Base-by-base conservation (phyloP, 2,329 filamentous ascomycete genomes). In the Hymenoscyphus repandus region DNA sequence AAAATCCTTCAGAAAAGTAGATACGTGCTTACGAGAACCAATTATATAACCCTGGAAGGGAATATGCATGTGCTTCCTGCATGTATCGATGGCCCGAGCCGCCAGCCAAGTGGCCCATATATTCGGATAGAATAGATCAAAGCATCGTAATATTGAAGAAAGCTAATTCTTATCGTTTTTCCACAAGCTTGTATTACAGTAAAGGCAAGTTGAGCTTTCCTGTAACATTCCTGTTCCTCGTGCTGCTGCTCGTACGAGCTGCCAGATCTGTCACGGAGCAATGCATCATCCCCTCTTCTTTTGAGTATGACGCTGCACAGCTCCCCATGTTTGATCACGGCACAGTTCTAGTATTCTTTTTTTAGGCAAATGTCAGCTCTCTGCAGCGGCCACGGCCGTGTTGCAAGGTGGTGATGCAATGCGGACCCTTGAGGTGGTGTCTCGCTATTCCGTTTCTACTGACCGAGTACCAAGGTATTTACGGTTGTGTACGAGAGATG, bases 361-460 rank as follows among this genome's bases (percentile, higher is more conserved):
- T 41, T 33, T 40, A 40, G 45, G 45, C 45, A 47, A 47, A 37
- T 40, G 45, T 47, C 34, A 47, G 36, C 45, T 37, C 36, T 46
- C 20, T 40, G 37, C 45, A 47, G 45, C 36, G 45, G 45, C 34
- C 30, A 18, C 30, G 37, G 22, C 45, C 45, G 44, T 46, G 22
- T 30, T 22, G n/a, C 15, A 27, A 40, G 30, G n/a, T 47, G 30
- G 20, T 30, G 32, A 37, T 17, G 32, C 27, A 30, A 22, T 34
- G 18, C 33, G 45, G 22, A 47, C 22, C 22, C 44, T 37, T 11
- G 33, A 22, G 22, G 18, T 18, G 44, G 11, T 46, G 45, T 47
- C 45, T 39, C 20, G 36, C 15, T 4, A 6, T 15, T 17, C 12
- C 18, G 9, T 10, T 46, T 34, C 44, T 12, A 46, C 12, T 46